These are phyloP conservation scores for Marsdenia floribunda DNA, from an alignment of 257 asterid species.

Conservation along the genomic window DNA sequence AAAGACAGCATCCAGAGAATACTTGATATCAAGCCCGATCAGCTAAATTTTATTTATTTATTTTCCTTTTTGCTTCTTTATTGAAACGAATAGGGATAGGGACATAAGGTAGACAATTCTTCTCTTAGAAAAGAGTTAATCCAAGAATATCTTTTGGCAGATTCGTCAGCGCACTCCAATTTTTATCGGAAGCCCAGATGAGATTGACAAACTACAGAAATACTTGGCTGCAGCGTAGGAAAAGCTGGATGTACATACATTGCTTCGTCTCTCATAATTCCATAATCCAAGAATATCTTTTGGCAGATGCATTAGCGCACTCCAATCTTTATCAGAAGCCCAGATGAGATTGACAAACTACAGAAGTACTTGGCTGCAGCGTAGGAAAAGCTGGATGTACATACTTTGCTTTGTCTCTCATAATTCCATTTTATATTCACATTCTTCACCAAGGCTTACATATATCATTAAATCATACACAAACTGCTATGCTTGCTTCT, in stretches of 20 bases:
- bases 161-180: constrained; percentile 78
- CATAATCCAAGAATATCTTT: neutral
- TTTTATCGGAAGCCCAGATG: constrained; percentile 77
- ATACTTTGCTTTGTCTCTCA: constrained; percentile 4
- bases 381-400: constrained; percentile 18
- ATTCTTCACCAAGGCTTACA: constrained; percentile 19
- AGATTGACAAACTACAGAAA: constrained; percentile 43
- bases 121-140: neutral
- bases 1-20: constrained; percentile 54
- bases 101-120: too few species aligned
- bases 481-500: neutral
- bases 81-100: neutral
- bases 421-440: constrained; percentile 18
- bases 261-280: too few species aligned
- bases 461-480: constrained; percentile 14
- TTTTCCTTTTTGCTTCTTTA: neutral
- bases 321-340: constrained; percentile 77
- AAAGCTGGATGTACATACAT: constrained; percentile 9
- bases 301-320: constrained; percentile 76
- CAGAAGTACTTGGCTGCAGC: constrained; percentile 22
- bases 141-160: constrained; percentile 28
- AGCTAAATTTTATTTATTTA: constrained; percentile 39
- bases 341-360: constrained; percentile 57
- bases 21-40: constrained; percentile 61
- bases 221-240: constrained; percentile 22